These are phyloP conservation scores for Beauveria pseudobassiana DNA, from an alignment of 2,329 filamentous ascomycete species.

Conservation along the genomic window DNA sequence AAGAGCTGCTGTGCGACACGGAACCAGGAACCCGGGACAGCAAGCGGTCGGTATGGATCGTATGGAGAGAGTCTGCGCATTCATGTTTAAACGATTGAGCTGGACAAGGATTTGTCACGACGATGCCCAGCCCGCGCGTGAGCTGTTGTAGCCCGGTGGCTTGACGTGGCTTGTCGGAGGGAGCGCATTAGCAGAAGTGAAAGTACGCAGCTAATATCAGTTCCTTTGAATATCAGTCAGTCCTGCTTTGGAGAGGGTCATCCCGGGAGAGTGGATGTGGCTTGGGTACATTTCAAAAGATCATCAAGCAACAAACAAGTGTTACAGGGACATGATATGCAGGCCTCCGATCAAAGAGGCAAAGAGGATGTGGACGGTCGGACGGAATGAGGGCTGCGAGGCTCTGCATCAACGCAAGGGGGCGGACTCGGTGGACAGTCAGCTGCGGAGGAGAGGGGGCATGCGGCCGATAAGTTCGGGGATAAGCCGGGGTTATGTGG, in stretches of 20 bases:
- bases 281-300: not conserved
- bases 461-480: not conserved
- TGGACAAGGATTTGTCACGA: not conserved
- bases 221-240: not conserved
- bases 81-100: too few relatives aligned
- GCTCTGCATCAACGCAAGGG: not conserved
- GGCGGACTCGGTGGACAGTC: too few relatives aligned
- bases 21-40: not conserved
- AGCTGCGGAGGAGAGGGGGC: not conserved
- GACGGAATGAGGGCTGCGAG: not conserved
- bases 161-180: not conserved
- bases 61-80: not conserved
- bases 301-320: not conserved
- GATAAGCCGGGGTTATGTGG: constrained; percentile 1
- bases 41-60: not conserved
- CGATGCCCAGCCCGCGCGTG: not conserved
- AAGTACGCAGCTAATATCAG: not conserved
- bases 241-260: not conserved
- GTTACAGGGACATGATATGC: not conserved
- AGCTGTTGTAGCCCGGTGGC: not conserved
- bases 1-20: not conserved
- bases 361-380: too few relatives aligned
- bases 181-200: not conserved
- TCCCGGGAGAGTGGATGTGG: not conserved
- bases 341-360: not conserved